Conservation (phyloP, 495 filamentous ascomycete genomes). For the Cryomyces minteri region DNA sequence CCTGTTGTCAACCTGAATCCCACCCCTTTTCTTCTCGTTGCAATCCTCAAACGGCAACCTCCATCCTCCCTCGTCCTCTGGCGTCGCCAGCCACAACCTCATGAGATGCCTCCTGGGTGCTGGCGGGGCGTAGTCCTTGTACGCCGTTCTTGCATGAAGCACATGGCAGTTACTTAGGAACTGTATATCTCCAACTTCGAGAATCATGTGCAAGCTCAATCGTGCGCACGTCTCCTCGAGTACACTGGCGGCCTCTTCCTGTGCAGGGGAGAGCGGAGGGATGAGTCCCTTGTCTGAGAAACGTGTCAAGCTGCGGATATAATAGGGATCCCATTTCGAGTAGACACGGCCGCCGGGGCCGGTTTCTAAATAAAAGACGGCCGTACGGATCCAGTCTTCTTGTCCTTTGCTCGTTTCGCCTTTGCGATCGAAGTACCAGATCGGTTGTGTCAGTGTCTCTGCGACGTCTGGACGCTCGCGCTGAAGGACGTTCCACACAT, state of each 20-base stretch:
- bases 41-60: too few species aligned
- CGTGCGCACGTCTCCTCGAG: too few species aligned
- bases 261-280: conserved; percentile 43
- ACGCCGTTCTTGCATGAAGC: too few species aligned
- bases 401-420: conserved; percentile 60
- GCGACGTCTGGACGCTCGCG: conserved; percentile 60
- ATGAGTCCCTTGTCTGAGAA: conserved; percentile 50
- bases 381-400: conserved; percentile 54
- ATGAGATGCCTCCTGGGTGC: too few species aligned
- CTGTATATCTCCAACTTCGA: too few species aligned
- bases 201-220: too few species aligned
- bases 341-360: conserved; percentile 33
- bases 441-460: conserved; percentile 50
- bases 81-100: too few species aligned
- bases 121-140: too few species aligned
- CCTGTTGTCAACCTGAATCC: too few species aligned
- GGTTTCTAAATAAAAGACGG: conserved; percentile 55
- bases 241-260: conserved; percentile 31
- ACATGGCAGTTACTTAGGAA: too few species aligned
- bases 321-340: conserved; percentile 64
- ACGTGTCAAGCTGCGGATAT: conserved; percentile 44
- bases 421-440: conserved; percentile 93
- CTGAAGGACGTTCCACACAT: conserved; percentile 68
- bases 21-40: too few species aligned
- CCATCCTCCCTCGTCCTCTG: too few species aligned